Conservation (phyloP, 345 rosid genomes). For the Cardamine occulta region DNA sequence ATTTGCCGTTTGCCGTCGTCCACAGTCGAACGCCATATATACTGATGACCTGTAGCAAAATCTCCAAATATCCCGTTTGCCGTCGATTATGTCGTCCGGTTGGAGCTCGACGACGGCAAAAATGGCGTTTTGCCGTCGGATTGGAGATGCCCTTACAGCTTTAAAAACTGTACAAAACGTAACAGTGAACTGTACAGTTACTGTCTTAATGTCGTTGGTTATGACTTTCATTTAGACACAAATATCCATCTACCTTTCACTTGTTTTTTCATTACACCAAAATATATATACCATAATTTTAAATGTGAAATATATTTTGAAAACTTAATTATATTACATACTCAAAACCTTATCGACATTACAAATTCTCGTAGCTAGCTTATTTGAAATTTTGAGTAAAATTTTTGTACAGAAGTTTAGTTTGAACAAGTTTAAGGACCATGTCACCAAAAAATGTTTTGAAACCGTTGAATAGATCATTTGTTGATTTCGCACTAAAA, state of each 20-base stretch:
- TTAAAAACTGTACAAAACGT: constrained; percentile 22
- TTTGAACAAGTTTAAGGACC: neutral
- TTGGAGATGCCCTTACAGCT: too few relatives aligned
- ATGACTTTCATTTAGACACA: constrained; percentile 23
- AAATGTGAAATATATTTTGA: neutral
- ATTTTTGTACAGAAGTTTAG: neutral
- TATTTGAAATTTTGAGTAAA: neutral
- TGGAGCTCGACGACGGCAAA: too few relatives aligned
- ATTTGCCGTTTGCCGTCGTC: too few relatives aligned
- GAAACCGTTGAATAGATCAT: neutral
- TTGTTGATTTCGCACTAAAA: neutral
- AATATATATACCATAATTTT: neutral
- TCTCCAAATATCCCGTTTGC: too few relatives aligned
- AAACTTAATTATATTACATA: neutral
- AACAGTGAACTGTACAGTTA: constrained; percentile 38
- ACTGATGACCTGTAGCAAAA: too few relatives aligned
- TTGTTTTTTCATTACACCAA: constrained; percentile 13
- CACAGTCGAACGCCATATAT: too few relatives aligned
- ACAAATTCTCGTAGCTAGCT: neutral
- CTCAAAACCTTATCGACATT: neutral
- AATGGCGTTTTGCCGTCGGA: too few relatives aligned
- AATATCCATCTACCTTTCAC: constrained; percentile 6
- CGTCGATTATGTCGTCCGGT: too few relatives aligned
- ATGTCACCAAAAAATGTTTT: neutral
- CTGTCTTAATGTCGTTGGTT: constrained; percentile 42